Percentiles rank a stretch among this genome's conserved stretches.
Conservation (phyloP, 2,329 filamentous ascomycete species). For the Phyllachora maydis region DNA sequence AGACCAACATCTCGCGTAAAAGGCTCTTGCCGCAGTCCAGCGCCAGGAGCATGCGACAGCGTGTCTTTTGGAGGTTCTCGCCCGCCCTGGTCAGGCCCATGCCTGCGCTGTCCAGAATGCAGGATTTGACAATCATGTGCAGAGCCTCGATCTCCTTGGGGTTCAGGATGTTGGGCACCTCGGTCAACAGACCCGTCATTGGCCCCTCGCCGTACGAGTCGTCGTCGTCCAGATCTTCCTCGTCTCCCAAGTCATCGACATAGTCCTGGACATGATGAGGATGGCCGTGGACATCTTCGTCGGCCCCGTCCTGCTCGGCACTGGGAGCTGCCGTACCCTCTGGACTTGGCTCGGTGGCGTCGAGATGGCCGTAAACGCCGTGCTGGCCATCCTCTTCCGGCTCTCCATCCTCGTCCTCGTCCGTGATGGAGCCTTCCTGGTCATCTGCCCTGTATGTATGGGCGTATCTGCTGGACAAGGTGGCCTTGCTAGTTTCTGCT, state of each 20-base stretch:
- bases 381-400: conserved; percentile 4
- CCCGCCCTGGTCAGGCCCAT: conserved; percentile 44
- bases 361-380: conserved; percentile 7
- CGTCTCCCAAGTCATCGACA: conserved; percentile 37
- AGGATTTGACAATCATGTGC: conserved; percentile 94
- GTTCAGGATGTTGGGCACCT: conserved; percentile 84
- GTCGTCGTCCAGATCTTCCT: conserved; percentile 52
- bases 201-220: conserved; percentile 65
- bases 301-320: conserved; percentile 13
- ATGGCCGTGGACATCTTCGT: conserved; percentile 4
- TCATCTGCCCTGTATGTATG: conserved; percentile 20
- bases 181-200: conserved; percentile 67
- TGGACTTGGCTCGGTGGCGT: too few relatives aligned
- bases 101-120: conserved; percentile 67
- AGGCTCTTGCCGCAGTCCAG: conserved; percentile 82
- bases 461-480: conserved; percentile 33
- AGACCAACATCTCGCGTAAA: conserved; percentile 76
- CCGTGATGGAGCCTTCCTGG: conserved; percentile 12
- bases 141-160: conserved; percentile 90
- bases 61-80: conserved; percentile 74
- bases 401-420: conserved; percentile 11
- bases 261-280: too few relatives aligned
- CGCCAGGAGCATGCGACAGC: conserved; percentile 76
- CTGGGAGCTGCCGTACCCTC: conserved; percentile 1
- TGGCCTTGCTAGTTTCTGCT: conserved; percentile 36